These are phyloP conservation scores for Mycena chlorophos DNA, from an alignment of 768 basidiomycete genomes.

Conservation along the genomic window DNA sequence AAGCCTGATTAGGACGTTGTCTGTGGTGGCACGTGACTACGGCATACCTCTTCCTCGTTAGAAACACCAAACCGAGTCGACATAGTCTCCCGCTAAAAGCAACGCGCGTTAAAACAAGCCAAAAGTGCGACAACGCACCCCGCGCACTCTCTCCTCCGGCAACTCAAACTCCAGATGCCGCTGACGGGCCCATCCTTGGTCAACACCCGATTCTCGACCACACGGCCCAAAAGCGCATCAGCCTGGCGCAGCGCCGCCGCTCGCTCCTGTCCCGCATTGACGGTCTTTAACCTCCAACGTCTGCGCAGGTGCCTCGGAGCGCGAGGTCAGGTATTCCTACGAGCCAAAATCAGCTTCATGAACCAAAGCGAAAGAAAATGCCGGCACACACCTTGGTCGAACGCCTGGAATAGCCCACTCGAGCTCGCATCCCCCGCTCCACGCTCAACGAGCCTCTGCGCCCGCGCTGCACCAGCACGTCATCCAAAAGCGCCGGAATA, in stretches of 20 bases:
- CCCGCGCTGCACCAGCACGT: conserved; percentile 36
- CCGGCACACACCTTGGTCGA: conserved; percentile 31
- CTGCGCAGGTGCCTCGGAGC: conserved; percentile 13
- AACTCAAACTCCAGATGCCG: conserved; percentile 46
- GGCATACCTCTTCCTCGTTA: conserved; percentile 39
- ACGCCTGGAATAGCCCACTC: conserved; percentile 43
- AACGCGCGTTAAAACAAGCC: background rate
- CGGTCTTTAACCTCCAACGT: conserved; percentile 32
- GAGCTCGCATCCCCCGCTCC: conserved; percentile 44
- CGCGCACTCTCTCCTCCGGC: conserved; percentile 38
- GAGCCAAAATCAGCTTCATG: background rate
- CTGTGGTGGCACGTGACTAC: background rate
- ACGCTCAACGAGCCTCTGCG: conserved; percentile 35
- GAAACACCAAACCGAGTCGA: conserved; percentile 39
- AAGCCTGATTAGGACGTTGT: background rate
- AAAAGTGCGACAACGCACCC: conserved; percentile 1
- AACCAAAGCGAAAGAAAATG: background rate
- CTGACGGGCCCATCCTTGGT: conserved; percentile 39
- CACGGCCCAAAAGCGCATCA: conserved; percentile 39
- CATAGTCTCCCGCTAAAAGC: conserved; percentile 43
- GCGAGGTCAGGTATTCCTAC: conserved; percentile 34
- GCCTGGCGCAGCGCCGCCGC: conserved; percentile 37
- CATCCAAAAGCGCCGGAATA: conserved; percentile 44
- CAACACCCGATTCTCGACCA: conserved; percentile 40
- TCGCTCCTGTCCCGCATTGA: conserved; percentile 34